Evolutionary conservation across 305 asterid genomes (phyloP), one percentile per base, ranked within the genome.

Genomic region (Solanum hybrid): DNA sequence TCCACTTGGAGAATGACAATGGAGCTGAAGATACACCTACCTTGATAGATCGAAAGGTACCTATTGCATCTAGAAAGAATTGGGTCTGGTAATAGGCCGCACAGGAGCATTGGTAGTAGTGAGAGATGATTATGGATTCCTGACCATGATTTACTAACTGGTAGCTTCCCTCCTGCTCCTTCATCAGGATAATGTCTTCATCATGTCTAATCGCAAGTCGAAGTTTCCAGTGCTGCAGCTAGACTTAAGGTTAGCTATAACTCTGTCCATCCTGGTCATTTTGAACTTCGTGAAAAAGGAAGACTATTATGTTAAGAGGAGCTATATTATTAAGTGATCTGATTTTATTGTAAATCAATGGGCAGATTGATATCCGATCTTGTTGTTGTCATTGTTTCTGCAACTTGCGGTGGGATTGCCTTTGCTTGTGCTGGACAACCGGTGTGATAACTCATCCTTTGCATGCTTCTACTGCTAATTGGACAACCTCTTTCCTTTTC

Each of bases 361-460:
- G 87, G 42, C 95, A 96, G 98, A 93, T 92, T 95, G 91, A 94
- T 96, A 91, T 95, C 98, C 31, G 98, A 96, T 94, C 93, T 96
- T 36, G 98, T 96, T 72, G 95, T 96, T 86, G 96, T 95, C 90
- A 96, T 96, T 92, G 98, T 96, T 82, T 95, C 97, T 88, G 98
- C 98, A 89, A 94, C 98, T 91, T 96, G 98, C 91, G 98, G 98
- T 88, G 98, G 98, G 66, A 95, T 96, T 88, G 97, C 96, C 87
- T 96, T 96, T 91, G 98, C 98, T 90, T 96, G 95, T 92, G 96
- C 95, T 90, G 98, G 98, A 91, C 98, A 95, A 91, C 97, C 98
- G 94, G 98, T 96, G 89, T 88, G 95, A 91, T 91, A 86, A 29
- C 38, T 84, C 73, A 84, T 17, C 73, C 87, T 46, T 46, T 46